Percentiles rank a stretch among this genome's conserved stretches.
Evolutionary conservation across 108 stramenopile genomes (phyloP).

Genomic region (Skeletonema menzelii): DNA sequence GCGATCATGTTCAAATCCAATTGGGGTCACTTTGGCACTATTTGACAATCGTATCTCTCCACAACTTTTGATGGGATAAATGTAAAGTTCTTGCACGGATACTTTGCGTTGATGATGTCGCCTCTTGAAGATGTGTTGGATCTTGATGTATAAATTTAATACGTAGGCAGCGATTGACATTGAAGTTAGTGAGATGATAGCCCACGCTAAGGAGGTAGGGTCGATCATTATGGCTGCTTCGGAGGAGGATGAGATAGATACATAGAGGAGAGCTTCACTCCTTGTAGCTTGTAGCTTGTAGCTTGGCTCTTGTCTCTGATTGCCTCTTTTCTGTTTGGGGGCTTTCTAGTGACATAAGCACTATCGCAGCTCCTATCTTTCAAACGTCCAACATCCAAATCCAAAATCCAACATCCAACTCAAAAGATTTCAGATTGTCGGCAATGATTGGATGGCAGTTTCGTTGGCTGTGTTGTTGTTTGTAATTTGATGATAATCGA

Average conservation of each 20-base stretch:
- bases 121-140: neutral
- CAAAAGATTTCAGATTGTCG: too few species aligned
- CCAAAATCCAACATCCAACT: too few species aligned
- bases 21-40: constrained; percentile 16
- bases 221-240: neutral
- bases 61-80: constrained; percentile 56
- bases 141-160: constrained; percentile 1
- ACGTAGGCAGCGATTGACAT: neutral
- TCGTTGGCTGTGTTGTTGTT: too few species aligned
- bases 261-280: too few species aligned
- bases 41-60: constrained; percentile 20
- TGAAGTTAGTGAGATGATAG: constrained; percentile 14
- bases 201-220: neutral
- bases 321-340: too few species aligned
- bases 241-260: neutral
- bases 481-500: too few species aligned
- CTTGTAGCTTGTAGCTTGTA: too few species aligned
- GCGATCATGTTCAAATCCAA: constrained; percentile 48
- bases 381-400: too few species aligned
- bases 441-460: too few species aligned
- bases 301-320: too few species aligned
- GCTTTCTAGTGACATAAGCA: too few species aligned
- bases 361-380: too few species aligned
- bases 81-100: constrained; percentile 5
- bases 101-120: neutral